These are phyloP conservation scores for Acacia melanoxylon DNA, from an alignment of 306 rosid species.

Conservation along the genomic window DNA sequence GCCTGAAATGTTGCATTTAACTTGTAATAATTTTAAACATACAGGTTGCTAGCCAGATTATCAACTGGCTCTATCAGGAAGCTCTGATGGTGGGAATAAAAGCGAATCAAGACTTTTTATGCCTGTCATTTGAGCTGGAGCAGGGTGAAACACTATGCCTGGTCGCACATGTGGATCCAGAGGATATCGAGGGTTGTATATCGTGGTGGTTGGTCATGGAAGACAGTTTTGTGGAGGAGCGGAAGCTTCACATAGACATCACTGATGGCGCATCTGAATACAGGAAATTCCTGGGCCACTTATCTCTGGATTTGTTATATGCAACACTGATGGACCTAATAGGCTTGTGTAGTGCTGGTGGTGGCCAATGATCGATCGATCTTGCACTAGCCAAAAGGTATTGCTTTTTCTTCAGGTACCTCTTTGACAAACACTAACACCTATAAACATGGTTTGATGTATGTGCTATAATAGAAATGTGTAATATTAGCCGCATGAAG, in stretches of 20 bases:
- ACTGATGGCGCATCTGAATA: conserved; percentile 63
- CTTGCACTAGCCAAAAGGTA: background rate
- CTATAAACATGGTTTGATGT: background rate
- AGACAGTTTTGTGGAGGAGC: conserved; percentile 64
- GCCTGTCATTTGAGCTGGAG: conserved; percentile 80
- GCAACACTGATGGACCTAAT: conserved; percentile 83
- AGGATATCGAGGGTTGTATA: conserved; percentile 63
- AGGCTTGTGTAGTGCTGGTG: conserved; percentile 67
- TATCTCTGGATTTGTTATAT: conserved; percentile 75
- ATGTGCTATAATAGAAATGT: background rate
- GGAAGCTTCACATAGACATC: conserved; percentile 54
- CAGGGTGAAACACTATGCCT: conserved; percentile 77
- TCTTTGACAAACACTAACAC: background rate
- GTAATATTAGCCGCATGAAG: background rate
- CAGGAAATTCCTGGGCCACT: conserved; percentile 71
- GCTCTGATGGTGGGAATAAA: conserved; percentile 83
- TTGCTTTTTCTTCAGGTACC: conserved; percentile 2
- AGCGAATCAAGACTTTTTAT: conserved; percentile 69
- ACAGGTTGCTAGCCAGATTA: conserved; percentile 88
- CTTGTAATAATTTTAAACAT: conserved; percentile 30
- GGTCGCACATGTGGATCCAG: conserved; percentile 85
- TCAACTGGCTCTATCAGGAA: conserved; percentile 85
- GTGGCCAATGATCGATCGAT: conserved; percentile 43
- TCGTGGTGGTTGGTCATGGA: conserved; percentile 94
- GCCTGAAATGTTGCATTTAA: background rate